Base-by-base conservation (phyloP, 2,329 filamentous ascomycete genomes). In the Trichoderma sp. region DNA sequence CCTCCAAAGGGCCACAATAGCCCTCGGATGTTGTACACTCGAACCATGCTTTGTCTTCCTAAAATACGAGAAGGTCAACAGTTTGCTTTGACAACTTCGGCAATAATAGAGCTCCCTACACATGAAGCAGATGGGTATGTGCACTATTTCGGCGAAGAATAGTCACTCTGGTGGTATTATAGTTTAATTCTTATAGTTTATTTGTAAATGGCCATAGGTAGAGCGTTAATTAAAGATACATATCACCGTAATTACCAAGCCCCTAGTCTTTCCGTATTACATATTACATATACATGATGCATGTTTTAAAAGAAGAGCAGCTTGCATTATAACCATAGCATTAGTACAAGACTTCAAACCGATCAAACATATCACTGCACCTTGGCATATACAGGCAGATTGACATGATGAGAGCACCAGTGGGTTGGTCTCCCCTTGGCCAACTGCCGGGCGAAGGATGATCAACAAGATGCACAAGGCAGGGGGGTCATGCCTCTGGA, bases 81-180 rank as follows among this genome's bases (percentile, higher is more conserved):
- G 3, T 5, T 66, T 56, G 63, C 63, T 32, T 24, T 66, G 63
- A 66, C 63, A 30, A 56, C 63, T 5, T 66, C 63, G 26, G 63
- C 63, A 21, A 56, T 66, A n/a, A 24, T 66, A 34, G 63, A 66
- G 37, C 37, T 66, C 13, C 63, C 63, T 24, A n/a, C 63, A 18
- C 0, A 43, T 11, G 10, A 46, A 5, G 63, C 52, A 13, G 63
- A 66, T n/a, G 63, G 63, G 26, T 49, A 58, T 49, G 52, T 66
- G 26, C 26, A 58, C 18, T 65, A 24, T 30, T 66, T 66, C 49
- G 34, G 60, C 21, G 21, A 34, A 16, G 46, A 54, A 18, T 64
- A 52, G 28, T 2, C 8, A 13, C 39, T 39, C n/a, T 32, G n/a
- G 7, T 30, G 0, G 7, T 5, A 21, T 13, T 6, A 21, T 5